Evolutionary conservation across 2,329 filamentous ascomycete species (phyloP).

Genomic region (Parasarocladium wereldwijsianum): DNA sequence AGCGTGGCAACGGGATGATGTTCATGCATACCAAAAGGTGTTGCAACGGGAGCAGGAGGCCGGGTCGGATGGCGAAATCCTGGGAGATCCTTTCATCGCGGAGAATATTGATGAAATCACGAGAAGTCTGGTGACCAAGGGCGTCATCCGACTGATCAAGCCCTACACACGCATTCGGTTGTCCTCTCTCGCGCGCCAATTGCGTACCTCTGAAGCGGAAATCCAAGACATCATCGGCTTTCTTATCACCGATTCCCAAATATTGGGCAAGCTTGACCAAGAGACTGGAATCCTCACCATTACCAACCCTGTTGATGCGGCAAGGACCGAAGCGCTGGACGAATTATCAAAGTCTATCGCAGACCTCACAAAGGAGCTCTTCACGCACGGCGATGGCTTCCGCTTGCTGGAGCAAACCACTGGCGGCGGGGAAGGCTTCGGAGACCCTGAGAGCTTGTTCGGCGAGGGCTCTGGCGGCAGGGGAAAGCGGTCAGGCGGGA

Average conservation of each 20-base stretch:
- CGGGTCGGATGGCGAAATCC: too few species aligned
- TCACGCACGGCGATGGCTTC: conserved; percentile 67
- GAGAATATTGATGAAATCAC: conserved; percentile 99
- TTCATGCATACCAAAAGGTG: conserved; percentile 79
- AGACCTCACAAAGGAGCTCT: conserved; percentile 53
- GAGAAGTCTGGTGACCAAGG: conserved; percentile 94
- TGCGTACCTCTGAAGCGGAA: conserved; percentile 73
- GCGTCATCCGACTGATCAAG: conserved; percentile 80
- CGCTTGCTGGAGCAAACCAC: conserved; percentile 17
- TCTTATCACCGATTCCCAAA: conserved; percentile 78
- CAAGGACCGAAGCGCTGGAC: conserved; percentile 58
- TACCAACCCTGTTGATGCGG: conserved; percentile 55
- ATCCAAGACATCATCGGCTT: conserved; percentile 94
- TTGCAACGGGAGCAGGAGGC: conserved; percentile 71
- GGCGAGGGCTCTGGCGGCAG: neutral
- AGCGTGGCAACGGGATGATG: conserved; percentile 89
- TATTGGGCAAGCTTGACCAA: conserved; percentile 82
- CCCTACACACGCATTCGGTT: conserved; percentile 90
- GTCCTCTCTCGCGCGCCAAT: conserved; percentile 71
- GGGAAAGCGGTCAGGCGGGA: too few species aligned
- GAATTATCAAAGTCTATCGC: conserved; percentile 59
- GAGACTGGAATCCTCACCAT: conserved; percentile 73
- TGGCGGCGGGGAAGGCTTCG: too few species aligned
- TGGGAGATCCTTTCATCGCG: conserved; percentile 88
- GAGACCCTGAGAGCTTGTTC: conserved; percentile 7